Evolutionary conservation across 2,329 filamentous ascomycete species (phyloP).

Genomic region (Paecilomyces sp.): DNA sequence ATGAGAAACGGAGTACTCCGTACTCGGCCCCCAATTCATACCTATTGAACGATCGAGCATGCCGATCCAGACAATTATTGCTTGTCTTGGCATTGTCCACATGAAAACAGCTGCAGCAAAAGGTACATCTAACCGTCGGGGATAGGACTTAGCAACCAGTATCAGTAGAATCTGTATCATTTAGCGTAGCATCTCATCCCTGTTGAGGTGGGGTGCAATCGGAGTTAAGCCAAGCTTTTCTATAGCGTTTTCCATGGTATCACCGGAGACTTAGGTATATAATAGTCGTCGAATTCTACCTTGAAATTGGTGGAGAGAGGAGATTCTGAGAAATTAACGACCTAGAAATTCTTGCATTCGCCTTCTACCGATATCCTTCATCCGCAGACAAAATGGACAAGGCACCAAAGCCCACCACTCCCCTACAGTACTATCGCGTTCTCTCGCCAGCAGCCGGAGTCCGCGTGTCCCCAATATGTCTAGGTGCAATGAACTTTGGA

Average conservation of each 20-base stretch:
- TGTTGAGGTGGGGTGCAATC: neutral
- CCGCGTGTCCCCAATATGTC: slow-evolving; percentile 3
- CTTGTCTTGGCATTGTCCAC: too few species aligned
- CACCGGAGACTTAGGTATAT: neutral
- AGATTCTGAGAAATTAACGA: neutral
- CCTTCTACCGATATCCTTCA: neutral
- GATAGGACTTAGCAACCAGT: neutral
- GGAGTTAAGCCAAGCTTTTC: neutral
- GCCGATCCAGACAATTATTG: too few species aligned
- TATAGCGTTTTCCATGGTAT: neutral
- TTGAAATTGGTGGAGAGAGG: neutral
- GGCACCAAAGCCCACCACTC: neutral
- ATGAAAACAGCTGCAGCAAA: neutral
- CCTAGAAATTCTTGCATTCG: too few species aligned
- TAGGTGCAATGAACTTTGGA: slow-evolving; percentile 1
- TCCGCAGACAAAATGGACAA: neutral
- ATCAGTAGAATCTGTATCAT: neutral
- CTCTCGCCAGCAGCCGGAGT: slow-evolving; percentile 1
- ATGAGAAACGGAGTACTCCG: too few species aligned
- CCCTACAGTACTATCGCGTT: neutral
- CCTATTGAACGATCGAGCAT: too few species aligned
- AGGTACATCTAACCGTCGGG: neutral
- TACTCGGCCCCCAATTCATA: too few species aligned
- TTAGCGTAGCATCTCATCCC: too few species aligned
- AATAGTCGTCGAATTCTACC: neutral